phyloP scores from a whole-genome alignment of 2,329 filamentous ascomycete genomes.

The Leptoxyphium fumago region DNA sequence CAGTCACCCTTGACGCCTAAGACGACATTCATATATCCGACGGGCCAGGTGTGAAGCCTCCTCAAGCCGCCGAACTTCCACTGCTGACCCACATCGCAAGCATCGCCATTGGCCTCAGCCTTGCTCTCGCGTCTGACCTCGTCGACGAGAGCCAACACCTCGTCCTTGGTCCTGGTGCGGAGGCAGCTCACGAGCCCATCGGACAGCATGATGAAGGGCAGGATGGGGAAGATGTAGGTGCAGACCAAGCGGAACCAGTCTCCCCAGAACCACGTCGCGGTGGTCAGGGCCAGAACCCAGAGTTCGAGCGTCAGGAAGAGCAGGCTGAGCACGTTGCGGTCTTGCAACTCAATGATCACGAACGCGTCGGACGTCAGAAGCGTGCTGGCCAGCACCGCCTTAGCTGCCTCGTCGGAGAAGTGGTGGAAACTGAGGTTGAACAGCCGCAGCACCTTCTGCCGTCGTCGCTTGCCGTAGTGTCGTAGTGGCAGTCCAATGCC shows the following conservation, averaged over 20 bases:
- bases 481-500: no score
- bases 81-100: conserved; percentile 8
- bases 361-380: conserved; percentile 52
- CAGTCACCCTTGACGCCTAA: conserved; percentile 16
- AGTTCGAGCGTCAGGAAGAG: conserved; percentile 20
- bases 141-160: conserved; percentile 46
- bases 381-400: conserved; percentile 47
- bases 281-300: conserved; percentile 38
- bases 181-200: conserved; percentile 56
- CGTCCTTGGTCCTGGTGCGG: conserved; percentile 50
- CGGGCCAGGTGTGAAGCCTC: conserved; percentile 32
- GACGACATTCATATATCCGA: conserved; percentile 33
- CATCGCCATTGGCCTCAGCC: conserved; percentile 8
- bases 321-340: conserved; percentile 29
- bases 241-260: conserved; percentile 46
- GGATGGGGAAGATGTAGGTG: conserved; percentile 49
- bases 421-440: conserved; percentile 68
- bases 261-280: conserved; percentile 37
- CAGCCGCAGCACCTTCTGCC: conserved; percentile 42
- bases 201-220: conserved; percentile 53
- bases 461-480: conserved; percentile 1
- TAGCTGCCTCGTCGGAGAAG: conserved; percentile 50
- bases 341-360: conserved; percentile 62
- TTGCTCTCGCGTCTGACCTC: conserved; percentile 29
- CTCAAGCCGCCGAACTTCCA: conserved; percentile 29